Conservation (phyloP, 2,329 filamentous ascomycete species). For the Scedosporium apiospermum region DNA sequence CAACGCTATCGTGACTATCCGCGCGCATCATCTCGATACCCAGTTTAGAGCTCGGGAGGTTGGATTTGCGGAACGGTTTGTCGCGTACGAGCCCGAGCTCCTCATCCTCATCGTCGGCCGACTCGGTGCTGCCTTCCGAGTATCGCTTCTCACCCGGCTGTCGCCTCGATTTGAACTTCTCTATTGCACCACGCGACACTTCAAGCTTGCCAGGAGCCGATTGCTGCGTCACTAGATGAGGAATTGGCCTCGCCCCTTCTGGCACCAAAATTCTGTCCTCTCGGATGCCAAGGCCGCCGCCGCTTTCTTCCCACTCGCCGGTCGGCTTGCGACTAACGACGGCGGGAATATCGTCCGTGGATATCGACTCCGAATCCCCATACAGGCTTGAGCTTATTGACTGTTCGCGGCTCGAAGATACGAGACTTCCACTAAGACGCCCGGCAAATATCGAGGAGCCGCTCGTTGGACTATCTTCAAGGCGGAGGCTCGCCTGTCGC, state of each 20-base stretch:
- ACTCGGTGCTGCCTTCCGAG: slow-evolving; percentile 63
- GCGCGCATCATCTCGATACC: slow-evolving; percentile 98
- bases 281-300: slow-evolving; percentile 67
- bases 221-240: slow-evolving; percentile 47
- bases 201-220: slow-evolving; percentile 58
- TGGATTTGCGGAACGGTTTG: slow-evolving; percentile 44
- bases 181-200: slow-evolving; percentile 52
- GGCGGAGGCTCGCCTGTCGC: slow-evolving; percentile 51
- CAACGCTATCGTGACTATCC: slow-evolving; percentile 80
- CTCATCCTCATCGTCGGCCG: slow-evolving; percentile 90
- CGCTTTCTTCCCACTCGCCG: slow-evolving; percentile 68
- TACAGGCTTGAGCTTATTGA: slow-evolving; percentile 84
- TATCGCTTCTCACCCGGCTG: slow-evolving; percentile 65
- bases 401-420: slow-evolving; percentile 73
- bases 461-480: slow-evolving; percentile 78
- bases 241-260: slow-evolving; percentile 30
- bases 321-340: slow-evolving; percentile 63
- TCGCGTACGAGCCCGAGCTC: slow-evolving; percentile 54
- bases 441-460: slow-evolving; percentile 63
- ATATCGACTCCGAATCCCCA: slow-evolving; percentile 73
- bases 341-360: slow-evolving; percentile 68
- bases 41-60: slow-evolving; percentile 73
- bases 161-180: slow-evolving; percentile 65
- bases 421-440: slow-evolving; percentile 65
- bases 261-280: slow-evolving; percentile 41